Base-by-base conservation (phyloP, 164 flowering plant species). In the Annona squamosa region DNA sequence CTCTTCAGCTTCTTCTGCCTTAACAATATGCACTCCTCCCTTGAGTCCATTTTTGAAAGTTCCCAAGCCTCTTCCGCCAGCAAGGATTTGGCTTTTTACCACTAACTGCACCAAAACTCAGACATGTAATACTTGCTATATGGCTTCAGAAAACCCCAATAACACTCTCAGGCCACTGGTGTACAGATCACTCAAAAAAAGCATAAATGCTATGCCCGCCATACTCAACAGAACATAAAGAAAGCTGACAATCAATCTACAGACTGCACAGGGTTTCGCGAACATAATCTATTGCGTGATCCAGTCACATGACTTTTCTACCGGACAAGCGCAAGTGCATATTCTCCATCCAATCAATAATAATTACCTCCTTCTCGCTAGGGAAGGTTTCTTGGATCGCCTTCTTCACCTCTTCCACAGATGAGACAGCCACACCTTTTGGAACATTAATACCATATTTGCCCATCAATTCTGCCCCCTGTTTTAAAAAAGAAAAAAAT, bases 1-100 rank as follows among this genome's bases (percentile, higher is more conserved):
- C 2, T 90, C 94, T 84, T 89, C 98, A 85, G 81, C 97, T 78
- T 96, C 84, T 16, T 88, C 89, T 48, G 79, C 69, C 85, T 89
- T 93, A 61, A 91, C 93, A 72, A 96, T 91, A 81, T 95, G 99
- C 67, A 96, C 98, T 79, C 99, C 99, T 70, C 99, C 99, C 77
- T 96, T 83, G 12, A 93, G 80, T 43, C 97, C 99, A 73, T 78
- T 90, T 73, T 87, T 88, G 71, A 96, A 96, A 19, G 96, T 96
- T 63, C 98, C 98, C 81, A 95, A 79, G 6, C 99, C 98, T 81
- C 99, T 76, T 61, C 99, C 99, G 78, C 99, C 97, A 71, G 98
- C 98, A 78, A 96, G 90, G 75, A 96, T 85, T 86, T 96, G 98
- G 77, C 97, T 90, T 77, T 96, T 96, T 65, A 93, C 97, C n/a